A percentile compares a stretch with the other conserved stretches of the same genome.
Conservation (phyloP, 1,139 yeast species). For the Lodderomyces metapsilosis region DNA sequence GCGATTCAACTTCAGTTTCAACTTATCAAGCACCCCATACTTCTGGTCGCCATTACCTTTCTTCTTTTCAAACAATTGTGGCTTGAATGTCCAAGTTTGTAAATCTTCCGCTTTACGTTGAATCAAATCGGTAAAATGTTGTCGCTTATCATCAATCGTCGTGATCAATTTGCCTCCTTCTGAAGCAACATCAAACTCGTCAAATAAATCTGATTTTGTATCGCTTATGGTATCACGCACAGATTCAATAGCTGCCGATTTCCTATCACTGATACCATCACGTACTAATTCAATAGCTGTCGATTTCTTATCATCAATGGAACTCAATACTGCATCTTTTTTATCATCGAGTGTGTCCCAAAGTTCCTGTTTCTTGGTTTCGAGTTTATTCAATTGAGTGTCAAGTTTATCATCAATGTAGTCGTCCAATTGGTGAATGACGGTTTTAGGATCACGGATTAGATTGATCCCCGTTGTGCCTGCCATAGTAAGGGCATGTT, state of each 20-base stretch:
- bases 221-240: conserved; percentile 8
- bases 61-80: conserved; percentile 14
- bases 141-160: conserved; percentile 13
- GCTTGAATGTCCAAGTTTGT: conserved; percentile 13
- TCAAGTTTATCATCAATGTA: conserved; percentile 19
- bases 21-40: neutral
- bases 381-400: conserved; percentile 13
- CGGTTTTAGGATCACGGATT: conserved; percentile 20
- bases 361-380: conserved; percentile 16
- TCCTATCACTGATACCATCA: conserved; percentile 2
- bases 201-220: neutral
- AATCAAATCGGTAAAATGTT: conserved; percentile 9
- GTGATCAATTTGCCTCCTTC: neutral
- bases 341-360: conserved; percentile 13
- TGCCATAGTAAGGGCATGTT: conserved; percentile 19
- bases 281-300: conserved; percentile 9
- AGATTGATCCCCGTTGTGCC: conserved; percentile 18
- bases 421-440: conserved; percentile 21
- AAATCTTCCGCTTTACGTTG: conserved; percentile 6
- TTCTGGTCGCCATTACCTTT: conserved; percentile 1
- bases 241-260: conserved; percentile 10
- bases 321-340: conserved; percentile 10
- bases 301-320: conserved; percentile 4
- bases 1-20: neutral
- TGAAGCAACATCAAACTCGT: neutral